A percentile compares a stretch with the other conserved stretches of the same genome.
phyloP scores from a whole-genome alignment of 805 yeast species.

The Hanseniaspora pseudoguilliermondii region DNA sequence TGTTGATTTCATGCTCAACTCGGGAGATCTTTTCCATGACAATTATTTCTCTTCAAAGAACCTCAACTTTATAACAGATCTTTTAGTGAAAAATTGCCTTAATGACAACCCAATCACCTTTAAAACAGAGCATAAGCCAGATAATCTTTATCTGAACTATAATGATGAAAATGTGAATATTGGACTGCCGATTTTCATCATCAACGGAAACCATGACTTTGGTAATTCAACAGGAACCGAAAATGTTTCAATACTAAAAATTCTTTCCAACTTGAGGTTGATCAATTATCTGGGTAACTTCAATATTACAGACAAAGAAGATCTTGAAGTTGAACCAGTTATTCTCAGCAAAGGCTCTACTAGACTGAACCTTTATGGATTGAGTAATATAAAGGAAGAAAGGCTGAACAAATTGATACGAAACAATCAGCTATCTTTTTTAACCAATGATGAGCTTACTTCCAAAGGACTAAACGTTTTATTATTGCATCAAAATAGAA shows the following conservation, averaged over 20 bases:
- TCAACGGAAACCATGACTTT: conserved; percentile 83
- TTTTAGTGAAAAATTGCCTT: conserved; percentile 3
- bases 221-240: conserved; percentile 78
- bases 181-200: conserved; percentile 80
- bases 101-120: conserved; percentile 11
- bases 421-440: not conserved
- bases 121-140: conserved; percentile 10
- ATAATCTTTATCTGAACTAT: not conserved
- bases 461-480: conserved; percentile 3
- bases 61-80: conserved; percentile 8
- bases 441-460: conserved; percentile 6
- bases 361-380: conserved; percentile 72
- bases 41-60: conserved; percentile 56
- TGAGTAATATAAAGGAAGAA: conserved; percentile 83
- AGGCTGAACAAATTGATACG: conserved; percentile 53
- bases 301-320: conserved; percentile 59
- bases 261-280: conserved; percentile 67
- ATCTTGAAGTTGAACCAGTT: conserved; percentile 61
- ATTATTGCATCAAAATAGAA: conserved; percentile 73
- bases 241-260: conserved; percentile 71
- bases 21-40: conserved; percentile 85
- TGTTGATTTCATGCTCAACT: conserved; percentile 81
- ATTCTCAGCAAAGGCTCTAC: conserved; percentile 73
- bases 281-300: conserved; percentile 70
- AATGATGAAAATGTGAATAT: conserved; percentile 59